Percentiles rank a stretch among this genome's conserved stretches.
These are phyloP conservation scores for Suillus paluster DNA, from an alignment of 768 basidiomycete species.

Conservation along the genomic window DNA sequence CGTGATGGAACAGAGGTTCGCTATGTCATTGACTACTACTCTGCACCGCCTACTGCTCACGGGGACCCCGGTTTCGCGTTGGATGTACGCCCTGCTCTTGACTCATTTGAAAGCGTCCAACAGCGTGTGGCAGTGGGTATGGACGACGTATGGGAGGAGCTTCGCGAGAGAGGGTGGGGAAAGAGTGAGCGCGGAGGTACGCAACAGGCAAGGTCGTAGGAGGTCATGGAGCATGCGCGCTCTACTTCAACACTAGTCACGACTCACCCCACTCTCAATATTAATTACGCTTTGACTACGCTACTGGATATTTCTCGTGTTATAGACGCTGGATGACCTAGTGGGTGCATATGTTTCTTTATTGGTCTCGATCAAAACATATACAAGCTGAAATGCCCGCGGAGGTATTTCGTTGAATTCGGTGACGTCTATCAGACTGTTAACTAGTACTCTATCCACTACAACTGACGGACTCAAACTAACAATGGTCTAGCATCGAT, in stretches of 20 bases:
- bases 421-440: background rate
- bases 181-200: background rate
- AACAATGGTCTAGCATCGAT: background rate
- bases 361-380: background rate
- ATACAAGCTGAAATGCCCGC: background rate
- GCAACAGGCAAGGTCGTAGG: background rate
- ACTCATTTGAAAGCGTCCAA: conserved; percentile 77
- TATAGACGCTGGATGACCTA: background rate
- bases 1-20: conserved; percentile 81
- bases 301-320: background rate
- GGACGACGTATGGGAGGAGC: conserved; percentile 64
- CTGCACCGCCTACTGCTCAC: conserved; percentile 85
- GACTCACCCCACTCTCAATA: background rate
- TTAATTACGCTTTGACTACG: background rate
- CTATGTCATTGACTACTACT: conserved; percentile 99
- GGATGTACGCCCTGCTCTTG: conserved; percentile 94
- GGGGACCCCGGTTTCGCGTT: conserved; percentile 95
- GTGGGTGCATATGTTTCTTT: background rate
- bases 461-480: background rate
- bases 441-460: background rate
- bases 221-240: background rate
- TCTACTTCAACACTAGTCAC: background rate
- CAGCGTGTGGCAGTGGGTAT: conserved; percentile 74
- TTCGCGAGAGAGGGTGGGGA: conserved; percentile 36
- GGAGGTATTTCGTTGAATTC: background rate